Percentiles rank a stretch among this genome's conserved stretches.
These are phyloP conservation scores for Colletotrichum spinosum DNA, from an alignment of 2,329 filamentous ascomycete genomes.

Conservation along the genomic window DNA sequence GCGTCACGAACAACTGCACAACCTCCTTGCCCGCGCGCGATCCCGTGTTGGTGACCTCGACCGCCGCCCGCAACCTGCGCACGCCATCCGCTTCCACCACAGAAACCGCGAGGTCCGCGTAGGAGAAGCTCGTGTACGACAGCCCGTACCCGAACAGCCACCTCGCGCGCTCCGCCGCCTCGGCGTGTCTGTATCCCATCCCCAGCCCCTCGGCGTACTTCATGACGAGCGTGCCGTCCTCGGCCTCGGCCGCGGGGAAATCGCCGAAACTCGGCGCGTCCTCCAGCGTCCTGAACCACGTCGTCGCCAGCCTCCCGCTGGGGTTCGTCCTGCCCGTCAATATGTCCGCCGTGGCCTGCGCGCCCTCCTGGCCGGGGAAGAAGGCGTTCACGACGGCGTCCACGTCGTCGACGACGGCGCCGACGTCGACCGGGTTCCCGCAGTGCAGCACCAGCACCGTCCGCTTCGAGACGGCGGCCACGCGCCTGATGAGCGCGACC, in stretches of 20 bases:
- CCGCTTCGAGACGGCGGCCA: constrained; percentile 23
- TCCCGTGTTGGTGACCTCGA: constrained; percentile 57
- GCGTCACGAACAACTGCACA: constrained; percentile 46
- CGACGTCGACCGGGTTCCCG: constrained; percentile 32
- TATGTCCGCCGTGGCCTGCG: constrained; percentile 33
- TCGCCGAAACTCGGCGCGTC: constrained; percentile 34
- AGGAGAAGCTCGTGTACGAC: constrained; percentile 31
- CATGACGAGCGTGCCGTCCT: constrained; percentile 18
- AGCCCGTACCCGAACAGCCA: constrained; percentile 31
- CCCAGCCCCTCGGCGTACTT: constrained; percentile 19
- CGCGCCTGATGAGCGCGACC: constrained; percentile 31
- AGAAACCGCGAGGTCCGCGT: constrained; percentile 2
- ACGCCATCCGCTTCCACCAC: constrained; percentile 39
- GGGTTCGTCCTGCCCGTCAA: constrained; percentile 31
- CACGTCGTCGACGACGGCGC: constrained; percentile 31
- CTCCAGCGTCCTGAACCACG: constrained; percentile 34
- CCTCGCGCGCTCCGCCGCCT: constrained; percentile 18
- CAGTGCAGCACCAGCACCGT: constrained; percentile 31
- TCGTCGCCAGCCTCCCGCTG: constrained; percentile 34
- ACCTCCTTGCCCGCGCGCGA: constrained; percentile 42
- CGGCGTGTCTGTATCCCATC: constrained; percentile 29
- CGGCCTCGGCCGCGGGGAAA: constrained; percentile 29
- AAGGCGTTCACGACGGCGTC: constrained; percentile 33
- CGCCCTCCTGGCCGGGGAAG: constrained; percentile 36
- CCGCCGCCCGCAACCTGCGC: constrained; percentile 44